Percentiles rank a stretch among this genome's conserved stretches.
Conservation (phyloP, 805 yeast species). For the Zygosaccharomyces kombuchaensis region DNA sequence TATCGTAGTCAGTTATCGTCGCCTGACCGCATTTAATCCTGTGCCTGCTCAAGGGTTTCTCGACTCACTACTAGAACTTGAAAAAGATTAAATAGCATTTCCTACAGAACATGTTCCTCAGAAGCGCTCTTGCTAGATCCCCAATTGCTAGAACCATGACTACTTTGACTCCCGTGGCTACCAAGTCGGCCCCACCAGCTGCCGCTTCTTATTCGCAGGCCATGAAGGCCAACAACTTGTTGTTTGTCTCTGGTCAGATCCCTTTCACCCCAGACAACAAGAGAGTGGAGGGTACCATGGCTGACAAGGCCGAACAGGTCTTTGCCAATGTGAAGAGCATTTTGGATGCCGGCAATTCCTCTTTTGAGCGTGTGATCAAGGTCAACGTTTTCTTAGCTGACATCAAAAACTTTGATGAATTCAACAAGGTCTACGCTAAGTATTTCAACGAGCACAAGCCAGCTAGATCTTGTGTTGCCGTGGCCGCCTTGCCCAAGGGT, state of each 20-base stretch:
- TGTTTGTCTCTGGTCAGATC: slow-evolving; percentile 93
- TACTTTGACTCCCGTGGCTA: slow-evolving; percentile 46
- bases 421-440: slow-evolving; percentile 78
- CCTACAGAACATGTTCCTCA: slow-evolving; percentile 14
- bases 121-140: slow-evolving; percentile 19
- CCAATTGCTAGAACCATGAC: slow-evolving; percentile 26
- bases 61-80: background rate
- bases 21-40: slow-evolving; percentile 3
- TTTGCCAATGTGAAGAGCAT: slow-evolving; percentile 65
- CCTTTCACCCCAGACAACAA: slow-evolving; percentile 82
- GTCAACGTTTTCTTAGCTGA: slow-evolving; percentile 86
- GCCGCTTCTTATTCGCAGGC: slow-evolving; percentile 98
- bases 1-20: background rate
- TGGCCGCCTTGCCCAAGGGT: slow-evolving; percentile 82
- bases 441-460: slow-evolving; percentile 79
- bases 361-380: slow-evolving; percentile 79
- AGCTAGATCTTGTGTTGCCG: slow-evolving; percentile 98
- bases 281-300: slow-evolving; percentile 70
- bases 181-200: slow-evolving; percentile 87
- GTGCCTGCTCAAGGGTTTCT: background rate
- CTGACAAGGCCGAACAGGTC: slow-evolving; percentile 73
- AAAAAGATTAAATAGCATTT: background rate
- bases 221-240: slow-evolving; percentile 78
- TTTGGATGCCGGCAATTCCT: slow-evolving; percentile 80
- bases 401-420: slow-evolving; percentile 77